Conservation (phyloP, 495 filamentous ascomycete species). For the Gamarada debralockiae region DNA sequence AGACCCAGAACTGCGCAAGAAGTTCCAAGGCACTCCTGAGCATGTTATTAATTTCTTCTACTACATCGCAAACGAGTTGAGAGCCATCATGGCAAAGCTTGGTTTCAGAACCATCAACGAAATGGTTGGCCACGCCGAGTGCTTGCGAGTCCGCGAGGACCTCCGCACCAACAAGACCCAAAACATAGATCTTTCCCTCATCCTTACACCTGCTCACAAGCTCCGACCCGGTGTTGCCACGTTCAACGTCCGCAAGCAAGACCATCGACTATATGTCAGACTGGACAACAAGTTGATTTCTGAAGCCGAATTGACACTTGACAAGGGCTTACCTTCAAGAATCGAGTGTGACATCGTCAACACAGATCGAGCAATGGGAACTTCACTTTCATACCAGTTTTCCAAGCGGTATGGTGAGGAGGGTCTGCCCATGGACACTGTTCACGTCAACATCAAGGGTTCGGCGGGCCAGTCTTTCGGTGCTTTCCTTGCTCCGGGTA, state of each 20-base stretch:
- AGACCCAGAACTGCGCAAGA: slow-evolving; percentile 90
- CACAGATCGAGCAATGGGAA: slow-evolving; percentile 92
- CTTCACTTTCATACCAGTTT: slow-evolving; percentile 95
- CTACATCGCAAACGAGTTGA: slow-evolving; percentile 95
- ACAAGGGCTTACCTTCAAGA: slow-evolving; percentile 91
- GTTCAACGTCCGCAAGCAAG: slow-evolving; percentile 98
- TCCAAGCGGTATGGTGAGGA: slow-evolving; percentile 88
- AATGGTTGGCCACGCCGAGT: slow-evolving; percentile 94
- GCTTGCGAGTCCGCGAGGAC: slow-evolving; percentile 84
- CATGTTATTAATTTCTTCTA: slow-evolving; percentile 99
- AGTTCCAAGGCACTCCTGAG: slow-evolving; percentile 92
- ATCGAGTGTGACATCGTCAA: slow-evolving; percentile 99
- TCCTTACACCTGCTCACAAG: slow-evolving; percentile 93
- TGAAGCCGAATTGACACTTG: slow-evolving; percentile 92
- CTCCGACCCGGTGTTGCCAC: slow-evolving; percentile 95
- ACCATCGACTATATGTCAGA: slow-evolving; percentile 88
- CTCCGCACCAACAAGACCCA: slow-evolving; percentile 83
- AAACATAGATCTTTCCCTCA: slow-evolving; percentile 92
- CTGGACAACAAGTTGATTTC: slow-evolving; percentile 99
- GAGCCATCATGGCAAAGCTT: slow-evolving; percentile 96
- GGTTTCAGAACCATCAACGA: slow-evolving; percentile 96
- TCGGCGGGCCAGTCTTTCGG: slow-evolving; percentile 98
- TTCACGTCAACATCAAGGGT: slow-evolving; percentile 97
- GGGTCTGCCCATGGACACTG: slow-evolving; percentile 89
- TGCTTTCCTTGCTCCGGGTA: slow-evolving; percentile 89